These are phyloP conservation scores for Colletotrichum liriopes DNA, from an alignment of 2,329 filamentous ascomycete species.

Conservation along the genomic window DNA sequence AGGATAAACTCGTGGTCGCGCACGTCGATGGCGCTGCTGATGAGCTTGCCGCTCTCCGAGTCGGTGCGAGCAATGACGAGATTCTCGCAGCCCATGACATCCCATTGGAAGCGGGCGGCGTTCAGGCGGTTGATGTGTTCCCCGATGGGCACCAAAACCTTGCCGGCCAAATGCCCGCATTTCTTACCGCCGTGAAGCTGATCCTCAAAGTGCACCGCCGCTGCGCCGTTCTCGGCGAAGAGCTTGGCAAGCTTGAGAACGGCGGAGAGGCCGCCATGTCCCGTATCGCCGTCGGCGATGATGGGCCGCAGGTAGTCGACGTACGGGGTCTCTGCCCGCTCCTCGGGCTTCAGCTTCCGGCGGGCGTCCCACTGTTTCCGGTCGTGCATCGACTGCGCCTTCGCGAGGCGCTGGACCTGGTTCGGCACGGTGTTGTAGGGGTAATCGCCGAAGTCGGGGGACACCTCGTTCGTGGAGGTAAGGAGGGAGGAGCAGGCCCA, in stretches of 20 bases:
- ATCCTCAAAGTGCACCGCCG: slow-evolving; percentile 97
- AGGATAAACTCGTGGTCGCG: slow-evolving; percentile 98
- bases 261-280: slow-evolving; percentile 91
- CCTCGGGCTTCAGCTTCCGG: slow-evolving; percentile 80
- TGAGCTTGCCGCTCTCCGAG: slow-evolving; percentile 91
- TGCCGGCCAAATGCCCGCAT: slow-evolving; percentile 96
- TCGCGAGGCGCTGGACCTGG: slow-evolving; percentile 95
- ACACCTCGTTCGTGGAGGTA: slow-evolving; percentile 96
- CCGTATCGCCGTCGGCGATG: slow-evolving; percentile 95
- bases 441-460: slow-evolving; percentile 97
- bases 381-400: slow-evolving; percentile 97
- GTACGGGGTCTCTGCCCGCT: slow-evolving; percentile 85
- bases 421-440: slow-evolving; percentile 99
- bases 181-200: slow-evolving; percentile 99
- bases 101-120: slow-evolving; percentile 96
- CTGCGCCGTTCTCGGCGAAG: slow-evolving; percentile 96
- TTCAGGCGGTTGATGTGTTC: slow-evolving; percentile 97
- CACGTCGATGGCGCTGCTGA: slow-evolving; percentile 92
- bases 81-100: slow-evolving; percentile 97
- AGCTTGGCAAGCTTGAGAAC: slow-evolving; percentile 97
- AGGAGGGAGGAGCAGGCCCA: slow-evolving; percentile 97
- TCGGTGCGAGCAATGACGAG: slow-evolving; percentile 95
- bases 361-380: slow-evolving; percentile 93
- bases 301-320: slow-evolving; percentile 95
- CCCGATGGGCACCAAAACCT: slow-evolving; percentile 92